Percentiles rank a stretch among this genome's conserved stretches.
Conservation (phyloP, 164 flowering plant species). For the Malania oleifera region DNA sequence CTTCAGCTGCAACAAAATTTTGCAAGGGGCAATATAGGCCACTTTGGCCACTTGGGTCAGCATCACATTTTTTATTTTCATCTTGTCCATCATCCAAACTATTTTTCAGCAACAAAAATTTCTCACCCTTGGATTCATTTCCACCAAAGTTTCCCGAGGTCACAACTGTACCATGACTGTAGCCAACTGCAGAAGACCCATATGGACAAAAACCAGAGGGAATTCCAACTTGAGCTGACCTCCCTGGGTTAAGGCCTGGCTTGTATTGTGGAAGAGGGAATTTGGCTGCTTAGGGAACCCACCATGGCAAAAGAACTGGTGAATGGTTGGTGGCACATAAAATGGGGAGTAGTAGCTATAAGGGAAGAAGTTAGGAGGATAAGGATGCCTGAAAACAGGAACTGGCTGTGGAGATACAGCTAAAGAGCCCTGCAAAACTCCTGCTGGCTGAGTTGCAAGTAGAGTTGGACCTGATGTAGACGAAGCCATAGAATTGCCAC, state of each 20-base stretch:
- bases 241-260: constrained; percentile 29
- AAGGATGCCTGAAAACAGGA: constrained; percentile 40
- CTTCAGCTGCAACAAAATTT: constrained; percentile 16
- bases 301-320: constrained; percentile 34
- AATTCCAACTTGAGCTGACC: constrained; percentile 26
- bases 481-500: constrained; percentile 24
- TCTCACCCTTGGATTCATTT: constrained; percentile 9
- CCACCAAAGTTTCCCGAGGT: constrained; percentile 25
- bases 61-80: background rate
- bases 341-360: constrained; percentile 38
- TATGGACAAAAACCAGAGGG: constrained; percentile 34
- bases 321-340: constrained; percentile 35
- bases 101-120: constrained; percentile 10
- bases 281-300: constrained; percentile 48
- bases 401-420: constrained; percentile 32
- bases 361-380: constrained; percentile 37
- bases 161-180: constrained; percentile 21
- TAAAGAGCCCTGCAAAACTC: constrained; percentile 25
- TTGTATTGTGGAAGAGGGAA: constrained; percentile 29
- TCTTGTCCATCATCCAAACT: constrained; percentile 1
- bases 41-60: constrained; percentile 9
- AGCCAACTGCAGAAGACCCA: constrained; percentile 24
- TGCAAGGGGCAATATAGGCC: background rate
- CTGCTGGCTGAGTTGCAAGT: constrained; percentile 23
- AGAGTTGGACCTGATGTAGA: constrained; percentile 29